Evolutionary conservation across 2,329 filamentous ascomycete genomes (phyloP), one percentile per base, ranked within the genome.

Genomic region (Parascedosporium putredinis): DNA sequence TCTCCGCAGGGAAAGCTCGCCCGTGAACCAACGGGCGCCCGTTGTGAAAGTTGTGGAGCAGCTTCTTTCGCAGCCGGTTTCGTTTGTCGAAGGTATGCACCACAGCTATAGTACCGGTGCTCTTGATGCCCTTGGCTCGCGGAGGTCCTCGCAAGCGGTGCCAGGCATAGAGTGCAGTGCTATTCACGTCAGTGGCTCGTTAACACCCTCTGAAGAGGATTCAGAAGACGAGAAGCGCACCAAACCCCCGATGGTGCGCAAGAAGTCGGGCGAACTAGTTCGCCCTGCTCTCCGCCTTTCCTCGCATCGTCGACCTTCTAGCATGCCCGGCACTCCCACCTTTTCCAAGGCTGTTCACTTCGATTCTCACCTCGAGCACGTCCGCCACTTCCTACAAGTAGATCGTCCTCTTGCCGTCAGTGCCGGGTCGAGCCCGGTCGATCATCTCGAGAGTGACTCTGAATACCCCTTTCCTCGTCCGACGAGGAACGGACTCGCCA

Each of bases 291-390:
- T 98, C 47, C 83, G 93, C 47, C 81, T 84, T 34, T 74, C 87
- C 10, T 86, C 86, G n/a, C 78, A 79, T 55, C 78, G 88, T 55
- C 80, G 93, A 51, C 91, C 91, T 1, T 95, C 88, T 3, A 97
- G 91, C 70, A 95, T 97, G 88, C 93, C 93, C 7, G 93, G 93
- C 50, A 98, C 93, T 0, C 93, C 93, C 0, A 93, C 91, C 7
- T 97, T 91, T 63, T 86, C 85, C 57, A 98, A 98, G 67, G 89
- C 87, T 10, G 93, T 98, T n/a, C 93, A 98, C 67, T 98, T 98
- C 63, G 93, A 97, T 67, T 88, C 91, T 23, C 88, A 95, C 61
- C 80, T 97, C 34, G 93, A 97, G 68, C 91, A 97, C 59, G 91
- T 97, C 34, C 81, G 93, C 27, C 93, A 97, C 64, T 98, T 98